These are phyloP conservation scores for Meyerozyma sp. DNA, from an alignment of 1,139 yeast genomes.

Conservation along the genomic window DNA sequence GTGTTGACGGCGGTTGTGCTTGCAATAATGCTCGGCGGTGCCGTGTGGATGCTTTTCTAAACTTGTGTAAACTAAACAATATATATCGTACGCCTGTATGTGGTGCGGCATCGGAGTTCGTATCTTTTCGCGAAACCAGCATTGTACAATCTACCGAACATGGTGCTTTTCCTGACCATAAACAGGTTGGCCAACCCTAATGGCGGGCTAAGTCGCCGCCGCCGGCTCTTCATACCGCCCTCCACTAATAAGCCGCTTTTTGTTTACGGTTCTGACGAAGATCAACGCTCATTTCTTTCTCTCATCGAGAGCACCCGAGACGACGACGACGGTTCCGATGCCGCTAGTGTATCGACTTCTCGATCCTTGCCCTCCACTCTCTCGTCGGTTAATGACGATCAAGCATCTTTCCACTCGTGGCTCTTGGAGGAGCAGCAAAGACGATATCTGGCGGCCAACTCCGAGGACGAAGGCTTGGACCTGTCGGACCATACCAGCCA, in stretches of 20 bases:
- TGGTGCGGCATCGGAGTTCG: no score
- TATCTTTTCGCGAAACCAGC: not conserved
- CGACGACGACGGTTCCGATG: constrained; percentile 38
- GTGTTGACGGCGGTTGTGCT: constrained; percentile 75
- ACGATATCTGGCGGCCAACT: constrained; percentile 36
- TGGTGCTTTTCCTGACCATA: constrained; percentile 40
- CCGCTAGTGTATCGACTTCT: constrained; percentile 49
- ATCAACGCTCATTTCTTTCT: constrained; percentile 60
- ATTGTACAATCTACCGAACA: constrained; percentile 6
- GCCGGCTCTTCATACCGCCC: constrained; percentile 60
- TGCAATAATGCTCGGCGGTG: constrained; percentile 56
- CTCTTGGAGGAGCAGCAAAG: constrained; percentile 64
- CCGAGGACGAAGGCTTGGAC: constrained; percentile 10
- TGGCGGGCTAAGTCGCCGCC: constrained; percentile 31
- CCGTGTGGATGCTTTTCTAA: constrained; percentile 66
- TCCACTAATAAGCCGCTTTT: constrained; percentile 65
- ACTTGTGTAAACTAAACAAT: not conserved
- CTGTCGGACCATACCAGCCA: constrained; percentile 5
- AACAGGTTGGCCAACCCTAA: constrained; percentile 40
- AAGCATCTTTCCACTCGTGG: constrained; percentile 54
- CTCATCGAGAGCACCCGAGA: constrained; percentile 37
- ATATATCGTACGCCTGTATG: no score
- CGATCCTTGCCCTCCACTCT: constrained; percentile 64
- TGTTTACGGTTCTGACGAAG: constrained; percentile 55
- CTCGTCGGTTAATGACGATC: constrained; percentile 46